Evolutionary conservation across 139 green algal species (phyloP), one percentile per base, ranked within the genome.

Genomic region (Chlamydomonas sphaeroides): DNA sequence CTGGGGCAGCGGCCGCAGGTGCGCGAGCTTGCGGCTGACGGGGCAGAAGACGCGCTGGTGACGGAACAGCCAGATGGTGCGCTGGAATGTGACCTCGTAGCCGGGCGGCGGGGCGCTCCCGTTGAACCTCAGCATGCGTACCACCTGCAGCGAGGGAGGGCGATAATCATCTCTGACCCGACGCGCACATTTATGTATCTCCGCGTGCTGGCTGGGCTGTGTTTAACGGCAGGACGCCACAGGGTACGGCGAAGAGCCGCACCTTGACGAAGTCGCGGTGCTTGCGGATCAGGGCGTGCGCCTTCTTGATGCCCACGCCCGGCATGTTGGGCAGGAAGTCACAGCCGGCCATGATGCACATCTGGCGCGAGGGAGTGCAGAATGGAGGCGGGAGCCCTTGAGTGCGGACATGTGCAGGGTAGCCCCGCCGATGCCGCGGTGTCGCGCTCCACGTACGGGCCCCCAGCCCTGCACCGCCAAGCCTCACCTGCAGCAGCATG

Each of bases 311-410:
- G 41, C 97, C 97, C 25, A 99, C 94, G 61, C 91, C 90, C 0
- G 86, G 86, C 65, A 98, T 70, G 38, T 85, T 89, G 45, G 89
- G 84, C 59, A 99, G 85, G 83, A 99, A 99, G 89, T 99, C 97
- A 76, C 97, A 99, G 15, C 97, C 97, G 17, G 95, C 90, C 87
- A 99, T 83, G 69, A 99, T 94, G 86, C 97, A 99, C 92, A 98
- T 98, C 92, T 98, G 88, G 78, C n/a, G n/a, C n/a, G n/a, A n/a
- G n/a, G n/a, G n/a, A n/a, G n/a, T n/a, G n/a, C n/a, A n/a, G n/a
- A n/a, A n/a, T n/a, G n/a, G n/a, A n/a, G n/a, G n/a, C n/a, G n/a
- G n/a, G n/a, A n/a, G n/a, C n/a, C n/a, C n/a, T n/a, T n/a, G n/a
- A n/a, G n/a, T n/a, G n/a, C n/a, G n/a, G n/a, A n/a, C n/a, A n/a